Evolutionary conservation across 2,329 filamentous ascomycete genomes (phyloP).

Genomic region (Beauveria varroae): DNA sequence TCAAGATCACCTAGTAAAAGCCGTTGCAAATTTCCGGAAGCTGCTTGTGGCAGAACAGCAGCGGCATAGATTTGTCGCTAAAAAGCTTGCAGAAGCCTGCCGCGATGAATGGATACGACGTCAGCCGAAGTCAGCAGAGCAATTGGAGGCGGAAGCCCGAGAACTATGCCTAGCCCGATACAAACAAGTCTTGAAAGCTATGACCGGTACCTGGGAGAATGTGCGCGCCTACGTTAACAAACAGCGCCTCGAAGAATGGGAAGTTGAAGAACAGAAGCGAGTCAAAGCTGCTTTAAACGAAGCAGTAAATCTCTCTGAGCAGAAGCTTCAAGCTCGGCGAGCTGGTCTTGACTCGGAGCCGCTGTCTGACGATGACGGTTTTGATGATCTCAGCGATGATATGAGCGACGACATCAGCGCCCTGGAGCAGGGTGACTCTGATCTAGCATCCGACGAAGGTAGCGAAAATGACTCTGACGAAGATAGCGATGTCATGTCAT

Average conservation of each 20-base stretch:
- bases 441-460: slow-evolving; percentile 26
- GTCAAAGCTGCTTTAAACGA: slow-evolving; percentile 64
- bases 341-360: slow-evolving; percentile 46
- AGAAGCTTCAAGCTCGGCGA: slow-evolving; percentile 57
- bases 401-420: slow-evolving; percentile 30
- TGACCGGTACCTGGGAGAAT: slow-evolving; percentile 57
- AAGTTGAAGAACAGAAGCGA: slow-evolving; percentile 55
- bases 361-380: slow-evolving; percentile 35
- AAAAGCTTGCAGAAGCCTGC: slow-evolving; percentile 70
- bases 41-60: slow-evolving; percentile 73
- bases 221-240: slow-evolving; percentile 55
- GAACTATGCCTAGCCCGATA: slow-evolving; percentile 62
- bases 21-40: slow-evolving; percentile 72
- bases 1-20: slow-evolving; percentile 73
- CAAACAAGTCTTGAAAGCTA: slow-evolving; percentile 56
- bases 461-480: slow-evolving; percentile 34
- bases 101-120: slow-evolving; percentile 66
- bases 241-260: slow-evolving; percentile 52
- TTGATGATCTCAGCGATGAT: slow-evolving; percentile 41
- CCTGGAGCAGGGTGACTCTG: slow-evolving; percentile 19
- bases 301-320: slow-evolving; percentile 64
- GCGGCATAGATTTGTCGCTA: slow-evolving; percentile 69
- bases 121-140: slow-evolving; percentile 69
- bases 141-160: slow-evolving; percentile 71
- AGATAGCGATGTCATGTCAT: slow-evolving; percentile 49